Base-by-base conservation (phyloP, 208 protist genomes). In the Crithidia acanthocephali region DNA sequence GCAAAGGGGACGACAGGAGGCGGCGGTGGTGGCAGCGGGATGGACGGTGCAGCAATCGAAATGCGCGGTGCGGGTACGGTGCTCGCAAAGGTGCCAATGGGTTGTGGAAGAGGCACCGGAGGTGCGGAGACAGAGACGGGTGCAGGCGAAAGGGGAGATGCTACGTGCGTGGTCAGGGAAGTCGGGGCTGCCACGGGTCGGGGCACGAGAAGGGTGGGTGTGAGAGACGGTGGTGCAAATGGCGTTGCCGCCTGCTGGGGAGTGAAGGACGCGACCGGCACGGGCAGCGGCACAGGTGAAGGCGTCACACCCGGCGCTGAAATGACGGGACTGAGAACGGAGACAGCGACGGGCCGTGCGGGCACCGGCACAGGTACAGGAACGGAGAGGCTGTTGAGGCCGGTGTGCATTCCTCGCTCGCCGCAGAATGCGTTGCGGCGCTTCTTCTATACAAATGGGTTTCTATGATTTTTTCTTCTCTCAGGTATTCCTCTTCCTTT, bases 341-440 rank as follows among this genome's bases (percentile, higher is more conserved):
- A 33, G 32, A 27, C 55, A 15, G 61, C 22, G 15, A n/a, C 33
- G 7, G 56, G 50, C 48, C 20, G 10, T n/a, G 45, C 65, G 22
- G 69, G 70, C 42, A 35, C 22, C 18, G 70, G 67, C 32, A 71
- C 55, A 35, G 78, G 78, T 4, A 67, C 10, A 2, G 64, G 67
- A 18, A 59, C n/a, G 9, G 57, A 20, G 20, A 42, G 11, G 44
- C 28, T 32, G 52, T n/a, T 44, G 27, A 32, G 11, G 51, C 70
- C 37, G 6, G n/a, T 35, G 45, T 69, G 52, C 64, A 69, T 69
- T 3, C 8, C n/a, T 27, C 9, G 22, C 30, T 30, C 47, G 45
- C 60, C 60, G 60, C 60, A 42, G 16, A 40, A 28, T 50, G 56
- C 37, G 32, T 45, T 35, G 37, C 56, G 22, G 37, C 32, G 37